Evolutionary conservation across 345 rosid species (phyloP), one percentile per base, ranked within the genome.

Genomic region (Kernera saxatilis): DNA sequence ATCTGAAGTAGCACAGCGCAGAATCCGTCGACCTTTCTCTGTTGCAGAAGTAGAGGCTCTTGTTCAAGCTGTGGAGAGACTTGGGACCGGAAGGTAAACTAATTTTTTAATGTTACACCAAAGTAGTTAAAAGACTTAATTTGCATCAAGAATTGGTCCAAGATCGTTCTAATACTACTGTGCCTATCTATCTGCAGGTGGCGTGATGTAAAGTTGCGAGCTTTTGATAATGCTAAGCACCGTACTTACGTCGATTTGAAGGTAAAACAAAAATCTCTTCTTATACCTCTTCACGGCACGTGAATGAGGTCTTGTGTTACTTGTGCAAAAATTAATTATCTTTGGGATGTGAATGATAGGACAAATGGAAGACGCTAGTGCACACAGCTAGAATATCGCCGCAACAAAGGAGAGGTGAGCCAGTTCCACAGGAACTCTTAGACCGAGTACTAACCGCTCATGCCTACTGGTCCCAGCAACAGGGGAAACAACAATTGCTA

Each of bases 371-470:
- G 78, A 91, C 98, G 13, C 82, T 94, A 56, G 96, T 94, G 64
- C 99, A 91, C 81, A 94, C 98, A 29, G 98, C 99, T 41, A 88
- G 90, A 81, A 94, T 94, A 84, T 86, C 97, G 45, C 99, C 98
- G 0, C 98, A 89, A 69, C 99, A 94, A 78, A 87, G 99, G 83
- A 86, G 99, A 80, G 99, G 98, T 56, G 96, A 89, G 87, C 95
- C 97, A 13, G 99, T 94, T 4, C 97, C 99, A 0, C 96, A 94
- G 65, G 96, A 94, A 77, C 96, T 94, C 46, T 55, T 94, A 69
- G 97, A 94, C 80, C 71, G 99, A 75, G 99, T 94, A 50, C 81
- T 91, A 11, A 81, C 79, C 0, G 96, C 96, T 6, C 99, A 91
- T 37, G 95, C 97, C n/a, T 85, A 80, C 74, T 94, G 99, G 98